A percentile compares a stretch with the other conserved stretches of the same genome.
These are phyloP conservation scores for Suillus subalutaceus DNA, from an alignment of 768 basidiomycete genomes.

Conservation along the genomic window DNA sequence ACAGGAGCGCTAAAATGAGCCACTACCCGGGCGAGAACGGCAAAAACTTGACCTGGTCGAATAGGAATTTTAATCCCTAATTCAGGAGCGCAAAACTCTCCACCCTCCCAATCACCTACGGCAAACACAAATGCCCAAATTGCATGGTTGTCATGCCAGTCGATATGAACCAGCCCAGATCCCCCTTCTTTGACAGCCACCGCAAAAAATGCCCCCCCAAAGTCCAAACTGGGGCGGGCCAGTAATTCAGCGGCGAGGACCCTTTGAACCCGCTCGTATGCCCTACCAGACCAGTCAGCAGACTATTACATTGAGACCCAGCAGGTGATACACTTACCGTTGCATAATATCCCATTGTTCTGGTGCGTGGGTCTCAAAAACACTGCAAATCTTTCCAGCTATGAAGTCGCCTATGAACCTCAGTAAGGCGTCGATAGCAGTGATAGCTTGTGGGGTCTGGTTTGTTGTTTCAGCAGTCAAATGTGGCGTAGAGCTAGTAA, in stretches of 20 bases:
- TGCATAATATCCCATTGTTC: background rate
- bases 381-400: background rate
- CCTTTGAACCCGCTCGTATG: background rate
- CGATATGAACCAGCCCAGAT: background rate
- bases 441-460: background rate
- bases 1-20: background rate
- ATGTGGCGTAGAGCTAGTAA: background rate
- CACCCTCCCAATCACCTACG: background rate
- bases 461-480: background rate
- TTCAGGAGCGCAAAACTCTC: background rate
- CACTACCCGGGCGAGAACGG: background rate
- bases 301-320: background rate
- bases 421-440: background rate
- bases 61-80: background rate
- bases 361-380: background rate
- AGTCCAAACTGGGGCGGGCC: background rate
- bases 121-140: background rate
- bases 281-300: background rate
- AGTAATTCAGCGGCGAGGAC: background rate
- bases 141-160: background rate
- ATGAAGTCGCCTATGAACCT: background rate
- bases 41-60: background rate
- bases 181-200: background rate
- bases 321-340: background rate
- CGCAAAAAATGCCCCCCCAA: background rate